These are phyloP conservation scores for Cenchrus purpureus DNA, from an alignment of 176 grass and related monocot genomes.

Conservation along the genomic window DNA sequence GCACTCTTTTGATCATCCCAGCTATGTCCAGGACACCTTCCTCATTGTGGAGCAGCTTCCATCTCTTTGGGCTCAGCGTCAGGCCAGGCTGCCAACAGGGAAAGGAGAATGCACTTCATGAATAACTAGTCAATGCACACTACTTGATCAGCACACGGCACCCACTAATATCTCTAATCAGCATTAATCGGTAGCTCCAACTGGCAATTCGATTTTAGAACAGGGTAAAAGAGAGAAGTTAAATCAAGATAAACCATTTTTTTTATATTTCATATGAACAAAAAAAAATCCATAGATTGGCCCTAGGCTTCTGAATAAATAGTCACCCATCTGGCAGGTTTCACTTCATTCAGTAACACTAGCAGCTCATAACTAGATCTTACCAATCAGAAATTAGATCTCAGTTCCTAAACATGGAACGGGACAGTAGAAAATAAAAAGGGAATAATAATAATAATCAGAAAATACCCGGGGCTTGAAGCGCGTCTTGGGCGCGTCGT, in stretches of 20 bases:
- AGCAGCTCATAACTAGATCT: constrained; percentile 15
- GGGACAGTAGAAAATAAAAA: background rate
- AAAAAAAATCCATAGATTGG: background rate
- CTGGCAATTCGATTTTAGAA: background rate
- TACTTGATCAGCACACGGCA: constrained; percentile 21
- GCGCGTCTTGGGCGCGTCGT: constrained; percentile 66
- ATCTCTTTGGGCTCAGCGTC: constrained; percentile 84
- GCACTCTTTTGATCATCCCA: constrained; percentile 75
- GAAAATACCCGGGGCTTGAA: constrained; percentile 73
- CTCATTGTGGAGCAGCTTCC: constrained; percentile 80
- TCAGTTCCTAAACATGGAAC: background rate
- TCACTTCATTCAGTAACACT: constrained; percentile 14
- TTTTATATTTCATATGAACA: background rate
- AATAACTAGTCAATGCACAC: background rate
- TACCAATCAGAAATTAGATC: constrained; percentile 32
- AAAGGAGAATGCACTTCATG: background rate
- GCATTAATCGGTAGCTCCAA: background rate
- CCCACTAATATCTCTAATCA: constrained; percentile 4
- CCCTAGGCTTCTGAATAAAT: background rate
- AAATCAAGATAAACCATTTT: background rate
- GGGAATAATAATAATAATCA: background rate
- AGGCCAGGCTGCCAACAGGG: constrained; percentile 68
- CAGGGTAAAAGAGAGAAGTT: background rate
- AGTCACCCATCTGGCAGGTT: constrained; percentile 3
- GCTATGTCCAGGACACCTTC: constrained; percentile 77